Base-by-base conservation (phyloP, 2,329 filamentous ascomycete species). In the Neopestalotiopsis rosae region DNA sequence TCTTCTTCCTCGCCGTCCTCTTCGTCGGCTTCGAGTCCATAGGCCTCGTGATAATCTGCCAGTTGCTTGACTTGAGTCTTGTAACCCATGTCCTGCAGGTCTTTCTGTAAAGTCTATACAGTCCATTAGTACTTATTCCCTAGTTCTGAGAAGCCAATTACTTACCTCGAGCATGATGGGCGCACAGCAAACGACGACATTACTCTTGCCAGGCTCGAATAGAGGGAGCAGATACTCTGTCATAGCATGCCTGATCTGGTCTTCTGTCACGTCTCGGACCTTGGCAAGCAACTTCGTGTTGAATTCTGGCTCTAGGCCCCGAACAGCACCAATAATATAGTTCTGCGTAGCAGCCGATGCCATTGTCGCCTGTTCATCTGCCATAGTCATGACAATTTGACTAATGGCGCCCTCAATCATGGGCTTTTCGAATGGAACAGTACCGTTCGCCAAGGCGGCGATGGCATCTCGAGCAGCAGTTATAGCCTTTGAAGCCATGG, bases 341-440 rank as follows among this genome's bases (percentile, higher is more conserved):
- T 94, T 95, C 74, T 92, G 90, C 76, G 91, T 88, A 0, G 95
- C 96, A 0, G 96, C 95, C 58, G 87, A 89, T 6, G 91, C 88
- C 87, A 97, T 93, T 0, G 93, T 98, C 2, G 92, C 88, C 80
- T 98, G 94, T 76, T 97, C 93, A 74, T 97, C 94, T 1, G 95
- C 96, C 77, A 97, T 92, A 65, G 86, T 87, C 70, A 95, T 91
- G 42, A 99, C 94, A 69, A 99, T 94, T 74, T 91, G 92, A 77
- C 92, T 96, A 69, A 99, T 93, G 4, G 95, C 94, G 5, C 94
- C 95, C 80, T 98, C 94, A 10, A 98, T 89, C 73, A 95, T 91
- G 69, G 95, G 86, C 67, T 90, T 89, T 77, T 98, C 94, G 67
- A 99, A 91, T 38, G 87, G 85, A 1, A 88, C 87, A 9, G 86